Evolutionary conservation across 2,329 filamentous ascomycete genomes (phyloP).

Genomic region (Fusarium keratoplasticum): DNA sequence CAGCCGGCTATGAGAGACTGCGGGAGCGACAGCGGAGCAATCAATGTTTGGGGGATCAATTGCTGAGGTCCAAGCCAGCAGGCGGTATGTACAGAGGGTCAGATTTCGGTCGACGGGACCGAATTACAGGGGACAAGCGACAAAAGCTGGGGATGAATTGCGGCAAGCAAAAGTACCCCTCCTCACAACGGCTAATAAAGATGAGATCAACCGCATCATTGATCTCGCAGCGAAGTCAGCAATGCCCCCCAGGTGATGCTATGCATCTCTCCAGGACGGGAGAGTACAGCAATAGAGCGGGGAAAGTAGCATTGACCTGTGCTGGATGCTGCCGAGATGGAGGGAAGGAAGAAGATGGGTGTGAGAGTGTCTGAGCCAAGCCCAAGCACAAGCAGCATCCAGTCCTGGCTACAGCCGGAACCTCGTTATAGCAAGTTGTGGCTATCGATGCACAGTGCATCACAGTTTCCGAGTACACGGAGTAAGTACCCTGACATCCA

Average conservation of each 20-base stretch:
- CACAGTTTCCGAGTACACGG: neutral
- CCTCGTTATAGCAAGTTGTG: neutral
- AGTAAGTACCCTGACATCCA: neutral
- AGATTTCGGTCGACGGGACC: neutral
- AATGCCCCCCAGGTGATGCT: constrained; percentile 2
- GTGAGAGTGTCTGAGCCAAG: constrained; percentile 15
- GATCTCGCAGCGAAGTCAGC: constrained; percentile 1
- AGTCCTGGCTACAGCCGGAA: neutral
- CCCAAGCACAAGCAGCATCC: constrained; percentile 3
- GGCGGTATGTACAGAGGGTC: neutral
- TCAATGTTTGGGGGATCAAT: constrained; percentile 16
- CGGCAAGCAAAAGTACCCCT: neutral
- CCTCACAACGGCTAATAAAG: neutral
- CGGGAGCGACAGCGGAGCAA: constrained; percentile 11
- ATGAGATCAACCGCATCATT: neutral
- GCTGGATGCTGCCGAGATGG: constrained; percentile 16
- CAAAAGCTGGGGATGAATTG: neutral
- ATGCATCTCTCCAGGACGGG: constrained; percentile 6
- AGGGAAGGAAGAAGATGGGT: neutral
- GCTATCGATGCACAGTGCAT: neutral
- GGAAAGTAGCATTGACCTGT: constrained; percentile 37
- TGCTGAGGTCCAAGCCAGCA: constrained; percentile 15
- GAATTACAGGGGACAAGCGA: neutral
- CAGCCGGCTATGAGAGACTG: neutral
- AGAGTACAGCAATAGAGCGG: constrained; percentile 32